A percentile compares a stretch with the other conserved stretches of the same genome.
Evolutionary conservation across 2,329 filamentous ascomycete species (phyloP).

Genomic region (Plectosphaerella plurivora): DNA sequence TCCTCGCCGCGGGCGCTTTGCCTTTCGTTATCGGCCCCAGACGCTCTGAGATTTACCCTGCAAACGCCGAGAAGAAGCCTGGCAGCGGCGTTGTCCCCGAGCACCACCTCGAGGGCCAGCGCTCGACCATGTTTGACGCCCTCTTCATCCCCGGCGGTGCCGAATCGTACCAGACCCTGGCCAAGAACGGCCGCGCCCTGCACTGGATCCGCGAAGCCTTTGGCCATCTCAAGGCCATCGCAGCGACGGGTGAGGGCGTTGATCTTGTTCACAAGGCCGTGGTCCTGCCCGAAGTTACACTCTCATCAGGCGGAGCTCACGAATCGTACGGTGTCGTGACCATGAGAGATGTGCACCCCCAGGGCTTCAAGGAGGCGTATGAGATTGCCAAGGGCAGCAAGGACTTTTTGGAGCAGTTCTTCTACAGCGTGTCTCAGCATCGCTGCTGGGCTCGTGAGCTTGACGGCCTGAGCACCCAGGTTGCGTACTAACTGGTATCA

Average conservation of each 20-base stretch:
- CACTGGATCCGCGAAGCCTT: conserved; percentile 80
- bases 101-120: conserved; percentile 75
- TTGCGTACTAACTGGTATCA: conserved; percentile 57
- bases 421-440: conserved; percentile 65
- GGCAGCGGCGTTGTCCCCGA: conserved; percentile 60
- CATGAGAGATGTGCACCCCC: conserved; percentile 44
- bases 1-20: conserved; percentile 59
- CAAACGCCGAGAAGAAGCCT: conserved; percentile 47
- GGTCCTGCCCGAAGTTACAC: conserved; percentile 32
- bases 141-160: conserved; percentile 72
- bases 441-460: conserved; percentile 71
- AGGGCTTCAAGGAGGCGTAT: conserved; percentile 57
- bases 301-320: conserved; percentile 43
- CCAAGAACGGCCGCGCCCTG: conserved; percentile 65
- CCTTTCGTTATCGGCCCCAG: conserved; percentile 70
- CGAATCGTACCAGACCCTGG: conserved; percentile 56
- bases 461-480: conserved; percentile 60
- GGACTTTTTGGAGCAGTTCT: conserved; percentile 68
- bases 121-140: conserved; percentile 77
- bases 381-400: conserved; percentile 62
- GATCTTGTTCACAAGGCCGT: conserved; percentile 52
- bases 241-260: conserved; percentile 68
- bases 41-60: conserved; percentile 61
- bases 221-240: conserved; percentile 76
- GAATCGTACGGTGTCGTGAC: conserved; percentile 79